Percentiles rank a stretch among this genome's conserved stretches.
phyloP scores from a whole-genome alignment of 768 basidiomycete genomes.

The Suillus lakei region DNA sequence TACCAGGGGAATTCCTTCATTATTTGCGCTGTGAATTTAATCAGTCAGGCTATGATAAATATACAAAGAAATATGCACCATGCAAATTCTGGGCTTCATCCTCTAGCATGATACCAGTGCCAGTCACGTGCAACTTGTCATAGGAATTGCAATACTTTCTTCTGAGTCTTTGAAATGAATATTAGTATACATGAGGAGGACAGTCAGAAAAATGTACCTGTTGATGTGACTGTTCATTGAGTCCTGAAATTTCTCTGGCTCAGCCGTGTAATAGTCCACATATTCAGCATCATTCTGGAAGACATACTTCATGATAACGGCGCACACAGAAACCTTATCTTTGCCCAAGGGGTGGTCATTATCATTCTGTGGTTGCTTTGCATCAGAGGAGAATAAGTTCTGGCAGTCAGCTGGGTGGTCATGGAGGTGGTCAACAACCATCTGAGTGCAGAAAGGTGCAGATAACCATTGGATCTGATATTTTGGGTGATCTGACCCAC shows the following conservation, averaged over 20 bases:
- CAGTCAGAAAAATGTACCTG: background rate
- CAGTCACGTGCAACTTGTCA: background rate
- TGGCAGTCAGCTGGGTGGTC: slow-evolving; percentile 3
- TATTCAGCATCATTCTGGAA: background rate
- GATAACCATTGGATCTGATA: too few relatives aligned
- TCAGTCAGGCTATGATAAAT: too few relatives aligned
- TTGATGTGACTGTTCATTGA: slow-evolving; percentile 4
- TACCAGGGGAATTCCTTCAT: too few relatives aligned
- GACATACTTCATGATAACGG: background rate
- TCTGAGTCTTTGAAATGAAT: background rate
- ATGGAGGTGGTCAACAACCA: background rate
- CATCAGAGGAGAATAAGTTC: background rate
- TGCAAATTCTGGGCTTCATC: background rate
- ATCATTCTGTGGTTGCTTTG: background rate
- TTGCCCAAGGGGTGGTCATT: background rate
- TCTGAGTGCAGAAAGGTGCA: too few relatives aligned
- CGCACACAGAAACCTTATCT: slow-evolving; percentile 1
- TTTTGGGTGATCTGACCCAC: too few relatives aligned
- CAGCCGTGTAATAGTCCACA: too few relatives aligned
- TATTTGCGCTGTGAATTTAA: too few relatives aligned
- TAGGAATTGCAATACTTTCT: background rate
- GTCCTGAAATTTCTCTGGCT: background rate
- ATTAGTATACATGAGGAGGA: background rate
- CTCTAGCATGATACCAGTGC: background rate
- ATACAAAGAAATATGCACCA: background rate